Evolutionary conservation across 2,329 filamentous ascomycete species (phyloP).

Genomic region (Fusarium bactridioides): DNA sequence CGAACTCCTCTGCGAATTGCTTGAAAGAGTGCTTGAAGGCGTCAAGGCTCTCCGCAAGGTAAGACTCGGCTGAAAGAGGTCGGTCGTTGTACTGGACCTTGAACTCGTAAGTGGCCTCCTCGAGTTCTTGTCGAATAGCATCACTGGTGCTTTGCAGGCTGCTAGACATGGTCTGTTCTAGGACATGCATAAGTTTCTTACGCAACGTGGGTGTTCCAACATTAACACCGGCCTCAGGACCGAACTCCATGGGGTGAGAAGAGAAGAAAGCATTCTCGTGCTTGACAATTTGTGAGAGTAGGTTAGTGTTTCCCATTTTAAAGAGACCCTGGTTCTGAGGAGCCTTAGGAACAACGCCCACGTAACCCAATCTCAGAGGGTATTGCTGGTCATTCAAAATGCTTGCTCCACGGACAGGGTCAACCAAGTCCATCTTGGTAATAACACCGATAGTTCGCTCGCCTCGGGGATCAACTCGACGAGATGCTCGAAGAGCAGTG

Average conservation of each 20-base stretch:
- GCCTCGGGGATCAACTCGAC: conserved; percentile 90
- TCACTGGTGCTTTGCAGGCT: conserved; percentile 90
- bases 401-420: conserved; percentile 76
- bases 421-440: conserved; percentile 98
- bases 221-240: conserved; percentile 72
- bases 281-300: conserved; percentile 81
- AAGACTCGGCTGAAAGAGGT: conserved; percentile 92
- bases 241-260: conserved; percentile 82
- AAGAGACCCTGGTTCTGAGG: conserved; percentile 78
- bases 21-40: conserved; percentile 99
- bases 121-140: conserved; percentile 91
- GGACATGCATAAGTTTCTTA: conserved; percentile 95
- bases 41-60: conserved; percentile 93
- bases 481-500: conserved; percentile 86
- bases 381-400: conserved; percentile 93
- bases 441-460: conserved; percentile 98
- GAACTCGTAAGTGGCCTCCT: conserved; percentile 97
- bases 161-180: conserved; percentile 96
- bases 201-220: conserved; percentile 87
- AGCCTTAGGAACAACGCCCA: conserved; percentile 89
- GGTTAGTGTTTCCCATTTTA: conserved; percentile 80
- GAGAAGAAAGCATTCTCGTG: conserved; percentile 91
- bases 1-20: conserved; percentile 88
- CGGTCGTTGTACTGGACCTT: conserved; percentile 99
- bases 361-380: conserved; percentile 91